Conservation (phyloP, 2,329 filamentous ascomycete species). For the Claviceps fusiformis region DNA sequence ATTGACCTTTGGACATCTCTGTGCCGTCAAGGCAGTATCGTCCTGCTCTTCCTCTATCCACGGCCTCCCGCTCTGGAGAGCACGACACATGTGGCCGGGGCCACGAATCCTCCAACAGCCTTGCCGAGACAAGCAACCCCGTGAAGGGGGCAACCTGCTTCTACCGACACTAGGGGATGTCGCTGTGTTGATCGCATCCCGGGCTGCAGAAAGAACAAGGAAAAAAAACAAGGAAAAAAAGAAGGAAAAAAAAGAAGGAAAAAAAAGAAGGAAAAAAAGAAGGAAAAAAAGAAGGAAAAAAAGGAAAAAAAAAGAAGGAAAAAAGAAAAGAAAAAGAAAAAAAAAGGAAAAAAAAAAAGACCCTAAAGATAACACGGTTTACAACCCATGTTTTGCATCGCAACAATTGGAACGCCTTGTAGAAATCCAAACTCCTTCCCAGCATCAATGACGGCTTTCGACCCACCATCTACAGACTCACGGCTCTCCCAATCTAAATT, state of each 20-base stretch:
- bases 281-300: no score
- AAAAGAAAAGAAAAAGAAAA: no score
- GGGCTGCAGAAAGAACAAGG: background rate
- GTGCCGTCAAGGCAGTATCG: background rate
- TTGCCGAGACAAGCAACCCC: constrained; percentile 1
- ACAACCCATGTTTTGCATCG: background rate
- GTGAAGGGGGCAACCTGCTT: background rate
- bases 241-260: no score
- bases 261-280: no score
- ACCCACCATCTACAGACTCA: background rate
- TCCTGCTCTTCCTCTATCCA: background rate
- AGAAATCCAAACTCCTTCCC: background rate
- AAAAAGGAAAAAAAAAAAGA: background rate
- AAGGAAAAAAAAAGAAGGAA: no score
- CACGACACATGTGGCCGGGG: background rate
- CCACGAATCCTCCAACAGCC: background rate
- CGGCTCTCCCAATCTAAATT: background rate
- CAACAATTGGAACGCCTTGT: background rate
- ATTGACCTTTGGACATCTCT: no score
- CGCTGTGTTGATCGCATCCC: background rate
- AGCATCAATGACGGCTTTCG: background rate
- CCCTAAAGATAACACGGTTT: background rate
- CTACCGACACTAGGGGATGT: background rate
- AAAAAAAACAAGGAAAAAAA: no score
- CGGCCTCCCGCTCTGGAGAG: background rate